Evolutionary conservation across 257 asterid species (phyloP).

Genomic region (Gardenia jasminoides): DNA sequence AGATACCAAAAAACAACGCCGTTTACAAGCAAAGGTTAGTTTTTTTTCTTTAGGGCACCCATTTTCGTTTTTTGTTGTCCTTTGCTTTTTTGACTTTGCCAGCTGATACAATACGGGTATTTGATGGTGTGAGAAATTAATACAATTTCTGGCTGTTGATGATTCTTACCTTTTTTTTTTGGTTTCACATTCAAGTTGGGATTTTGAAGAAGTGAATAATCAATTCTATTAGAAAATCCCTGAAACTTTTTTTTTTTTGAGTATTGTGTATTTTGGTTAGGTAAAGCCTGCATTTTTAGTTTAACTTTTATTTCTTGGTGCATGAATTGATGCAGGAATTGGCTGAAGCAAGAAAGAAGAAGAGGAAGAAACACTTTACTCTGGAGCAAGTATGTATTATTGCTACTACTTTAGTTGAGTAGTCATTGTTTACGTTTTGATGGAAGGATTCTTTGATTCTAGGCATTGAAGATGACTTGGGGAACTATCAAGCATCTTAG

Average conservation of each 20-base stretch:
- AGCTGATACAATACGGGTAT: neutral
- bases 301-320: neutral
- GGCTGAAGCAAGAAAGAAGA: conserved; percentile 82
- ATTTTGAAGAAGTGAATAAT: neutral
- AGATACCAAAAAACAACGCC: conserved; percentile 49
- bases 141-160: neutral
- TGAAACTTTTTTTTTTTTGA: neutral
- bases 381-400: conserved; percentile 63
- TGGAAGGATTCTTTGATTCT: neutral
- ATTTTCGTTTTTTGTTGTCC: neutral
- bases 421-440: neutral
- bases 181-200: neutral
- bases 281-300: neutral
- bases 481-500: no score
- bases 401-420: conserved; percentile 4
- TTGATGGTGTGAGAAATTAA: neutral
- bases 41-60: neutral
- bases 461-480: neutral
- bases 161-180: neutral
- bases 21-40: conserved; percentile 67
- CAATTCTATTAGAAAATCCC: neutral
- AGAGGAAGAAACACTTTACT: conserved; percentile 86
- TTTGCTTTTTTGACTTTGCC: neutral
- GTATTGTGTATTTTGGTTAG: neutral
- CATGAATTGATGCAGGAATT: conserved; percentile 49